Base-by-base conservation (phyloP, 2,329 filamentous ascomycete genomes). In the Geoglossum cookeanum region DNA sequence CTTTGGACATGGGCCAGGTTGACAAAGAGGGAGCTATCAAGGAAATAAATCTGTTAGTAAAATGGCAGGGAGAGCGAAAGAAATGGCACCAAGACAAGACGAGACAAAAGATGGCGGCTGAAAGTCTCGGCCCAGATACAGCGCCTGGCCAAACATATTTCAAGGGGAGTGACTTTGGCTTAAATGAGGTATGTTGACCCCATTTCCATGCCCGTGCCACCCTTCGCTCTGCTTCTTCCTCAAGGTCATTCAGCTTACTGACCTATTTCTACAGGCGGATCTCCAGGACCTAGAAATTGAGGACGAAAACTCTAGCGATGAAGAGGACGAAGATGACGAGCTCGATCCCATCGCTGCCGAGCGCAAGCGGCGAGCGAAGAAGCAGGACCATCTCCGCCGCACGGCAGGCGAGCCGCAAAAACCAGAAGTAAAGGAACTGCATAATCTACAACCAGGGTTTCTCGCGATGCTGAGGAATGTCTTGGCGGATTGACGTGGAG, bases 51-150 rank as follows among this genome's bases (percentile, higher is more conserved):
- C 74, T 78, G 33, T 75, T 98, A 55, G 92, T 98, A 63, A 77
- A 83, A 53, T 98, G 92, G 92, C 92, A 98, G 69, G 87, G 90
- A 67, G 87, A 87, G 47, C 78, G 92, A 57, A 97, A 98, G 77
- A 91, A 91, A 72, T 98, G 92, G 92, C 92, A 98, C 68, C 83
- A 91, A 60, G 88, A 94, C 71, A 98, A 98, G 76, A 98, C 92
- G 7, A 76, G 90, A 57, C 92, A 97, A 73, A 98, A 98, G 77
- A 97, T 98, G 92, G 92, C 92, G 0, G 89, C 88, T 1, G 89
- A 91, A 65, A 82, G 81, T 2, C 73, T 74, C 42, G 67, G 68
- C 8, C 73, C 72, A 55, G 69, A 64, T 37, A 60, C 72, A 56
- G 75, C 77, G 5, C 78, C 77, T 7, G 80, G 74, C 29, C 73